Evolutionary conservation across 441 rosid species (phyloP).

Genomic region (Corymbia citriodora): DNA sequence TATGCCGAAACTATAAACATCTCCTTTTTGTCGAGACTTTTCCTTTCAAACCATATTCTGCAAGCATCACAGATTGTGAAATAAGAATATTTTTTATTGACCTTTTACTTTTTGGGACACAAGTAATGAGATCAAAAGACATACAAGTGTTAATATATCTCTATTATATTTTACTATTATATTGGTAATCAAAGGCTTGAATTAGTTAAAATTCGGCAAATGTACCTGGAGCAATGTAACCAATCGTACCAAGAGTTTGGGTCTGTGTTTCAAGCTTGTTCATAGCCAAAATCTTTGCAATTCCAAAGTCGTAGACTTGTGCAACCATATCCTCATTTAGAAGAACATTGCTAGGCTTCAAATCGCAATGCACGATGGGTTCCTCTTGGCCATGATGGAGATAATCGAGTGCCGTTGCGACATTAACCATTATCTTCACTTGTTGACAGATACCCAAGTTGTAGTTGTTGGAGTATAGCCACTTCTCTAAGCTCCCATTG

Average conservation of each 20-base stretch:
- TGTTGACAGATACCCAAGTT: too few species aligned
- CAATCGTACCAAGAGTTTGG: constrained; percentile 12
- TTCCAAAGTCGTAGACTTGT: constrained; percentile 22
- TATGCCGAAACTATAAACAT: constrained; percentile 24
- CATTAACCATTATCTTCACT: background rate
- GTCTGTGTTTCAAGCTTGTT: background rate
- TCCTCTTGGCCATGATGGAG: background rate
- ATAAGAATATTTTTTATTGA: background rate
- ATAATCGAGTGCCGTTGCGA: background rate
- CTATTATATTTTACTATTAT: too few species aligned
- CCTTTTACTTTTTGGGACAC: background rate
- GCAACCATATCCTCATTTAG: constrained; percentile 19
- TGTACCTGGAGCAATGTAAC: background rate
- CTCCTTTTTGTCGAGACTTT: constrained; percentile 3
- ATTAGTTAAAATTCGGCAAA: too few species aligned
- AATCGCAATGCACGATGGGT: background rate
- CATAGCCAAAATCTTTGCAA: background rate
- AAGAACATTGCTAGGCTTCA: constrained; percentile 8
- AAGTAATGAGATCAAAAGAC: background rate
- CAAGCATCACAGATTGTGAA: background rate
- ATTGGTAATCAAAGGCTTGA: too few species aligned
- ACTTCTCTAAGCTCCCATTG: too few species aligned
- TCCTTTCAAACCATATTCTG: background rate
- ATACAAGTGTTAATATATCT: too few species aligned
- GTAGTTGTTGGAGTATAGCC: too few species aligned